Evolutionary conservation across 225 moss, liverwort and hornwort species (phyloP), one percentile per base, ranked within the genome.

Genomic region (Antitrichia curtipendula): DNA sequence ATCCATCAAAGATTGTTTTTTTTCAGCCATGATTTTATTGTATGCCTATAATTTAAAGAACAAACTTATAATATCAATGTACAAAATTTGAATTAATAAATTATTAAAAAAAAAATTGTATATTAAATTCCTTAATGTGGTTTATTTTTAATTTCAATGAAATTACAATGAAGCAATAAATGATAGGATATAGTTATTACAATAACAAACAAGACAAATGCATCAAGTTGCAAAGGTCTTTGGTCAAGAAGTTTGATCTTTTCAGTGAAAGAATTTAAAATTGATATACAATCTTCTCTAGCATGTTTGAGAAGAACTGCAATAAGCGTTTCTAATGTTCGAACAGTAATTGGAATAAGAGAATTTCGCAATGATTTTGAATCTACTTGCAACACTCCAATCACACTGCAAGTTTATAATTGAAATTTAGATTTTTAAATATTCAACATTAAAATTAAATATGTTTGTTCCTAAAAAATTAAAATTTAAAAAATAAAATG

Each of bases 391-490:
- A 77, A 77, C 1, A 77, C 54, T n/a, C 77, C 77, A 54, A 77
- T 77, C 16, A 77, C 54, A 54, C 54, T 77, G 0, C n/a, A 77
- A 54, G 6, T n/a, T 77, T 77, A 4, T 8, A 54, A n/a, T 77
- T n/a, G 3, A 16, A 13, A 54, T 54, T 54, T 10, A n/a, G 6
- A 14, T 23, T 28, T 52, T 54, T 1, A 54, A 53, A n/a, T 24
- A 24, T 24, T 54, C 16, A 36, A n/a, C 5, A 52, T 22, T 21
- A 22, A 7, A 2, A 75, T 36, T 47, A 7, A 20, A 34, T 22
- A 5, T 13, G 0, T 13, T 52, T 31, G 0, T 45, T 75, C 0
- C 22, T 21, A 5, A 8, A 8, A 8, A 8, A 22, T 52, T 0
- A 17, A 75, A 43, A 2, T 43, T 15, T 2, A 17, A 29, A 11